phyloP scores from a whole-genome alignment of 768 basidiomycete genomes.

The Gymnopilus junonius region DNA sequence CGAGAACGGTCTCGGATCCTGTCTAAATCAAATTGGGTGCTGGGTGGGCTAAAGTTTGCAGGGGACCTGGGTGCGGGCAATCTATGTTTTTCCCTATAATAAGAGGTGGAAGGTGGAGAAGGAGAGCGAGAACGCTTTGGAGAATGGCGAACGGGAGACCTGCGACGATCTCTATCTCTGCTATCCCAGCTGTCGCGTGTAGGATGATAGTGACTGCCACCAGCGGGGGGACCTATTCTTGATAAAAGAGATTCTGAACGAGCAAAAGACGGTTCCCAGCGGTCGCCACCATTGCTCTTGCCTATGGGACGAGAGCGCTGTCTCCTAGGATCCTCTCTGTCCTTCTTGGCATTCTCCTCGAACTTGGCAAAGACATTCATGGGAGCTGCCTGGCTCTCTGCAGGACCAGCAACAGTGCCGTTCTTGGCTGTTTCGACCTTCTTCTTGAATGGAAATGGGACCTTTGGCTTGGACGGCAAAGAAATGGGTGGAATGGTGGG shows the following conservation, averaged over 20 bases:
- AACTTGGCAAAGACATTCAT: slow-evolving; percentile 31
- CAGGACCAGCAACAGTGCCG: slow-evolving; percentile 2
- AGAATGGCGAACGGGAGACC: slow-evolving; percentile 32
- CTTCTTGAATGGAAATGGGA: slow-evolving; percentile 81
- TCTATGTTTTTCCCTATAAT: slow-evolving; percentile 41
- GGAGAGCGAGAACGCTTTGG: slow-evolving; percentile 43
- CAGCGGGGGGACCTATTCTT: slow-evolving; percentile 17
- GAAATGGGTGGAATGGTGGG: slow-evolving; percentile 31
- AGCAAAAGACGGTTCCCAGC: slow-evolving; percentile 39
- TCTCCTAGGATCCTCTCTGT: slow-evolving; percentile 29
- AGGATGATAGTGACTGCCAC: slow-evolving; percentile 9
- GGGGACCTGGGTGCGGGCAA: slow-evolving; percentile 44
- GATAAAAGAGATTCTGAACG: slow-evolving; percentile 24
- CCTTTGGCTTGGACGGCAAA: slow-evolving; percentile 42
- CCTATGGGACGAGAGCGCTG: neutral
- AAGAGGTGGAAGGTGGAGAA: slow-evolving; percentile 31
- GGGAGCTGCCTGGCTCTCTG: neutral
- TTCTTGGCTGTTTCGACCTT: slow-evolving; percentile 35
- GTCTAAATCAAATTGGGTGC: slow-evolving; percentile 34
- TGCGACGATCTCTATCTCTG: slow-evolving; percentile 30
- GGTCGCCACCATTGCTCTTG: slow-evolving; percentile 29
- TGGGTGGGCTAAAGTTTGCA: slow-evolving; percentile 42
- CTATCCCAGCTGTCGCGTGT: slow-evolving; percentile 26
- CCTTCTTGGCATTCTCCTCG: slow-evolving; percentile 45
- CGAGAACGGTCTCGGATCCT: slow-evolving; percentile 36